These are phyloP conservation scores for Inonotus hispidus DNA, from an alignment of 1,284 basidiomycete genomes.

Conservation along the genomic window DNA sequence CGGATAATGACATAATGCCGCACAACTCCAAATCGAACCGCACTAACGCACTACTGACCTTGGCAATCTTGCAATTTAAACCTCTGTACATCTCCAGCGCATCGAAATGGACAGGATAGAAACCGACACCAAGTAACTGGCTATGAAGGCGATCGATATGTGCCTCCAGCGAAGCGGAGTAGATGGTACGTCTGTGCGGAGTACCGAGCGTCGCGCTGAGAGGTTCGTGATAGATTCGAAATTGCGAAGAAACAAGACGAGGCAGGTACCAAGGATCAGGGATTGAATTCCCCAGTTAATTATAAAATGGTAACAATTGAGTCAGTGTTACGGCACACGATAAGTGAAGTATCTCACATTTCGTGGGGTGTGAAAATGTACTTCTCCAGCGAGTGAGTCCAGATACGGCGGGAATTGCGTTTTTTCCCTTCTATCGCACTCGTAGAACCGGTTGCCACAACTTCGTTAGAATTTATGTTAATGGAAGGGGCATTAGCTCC, in stretches of 20 bases:
- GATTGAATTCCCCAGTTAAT: background rate
- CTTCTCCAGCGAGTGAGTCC: constrained; percentile 72
- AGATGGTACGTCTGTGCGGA: constrained; percentile 36
- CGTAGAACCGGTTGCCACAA: background rate
- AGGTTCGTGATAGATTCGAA: background rate
- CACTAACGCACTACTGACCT: constrained; percentile 36
- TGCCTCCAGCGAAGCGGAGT: constrained; percentile 34
- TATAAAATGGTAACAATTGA: background rate
- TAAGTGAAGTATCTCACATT: constrained; percentile 38
- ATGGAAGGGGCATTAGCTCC: background rate
- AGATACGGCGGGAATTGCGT: constrained; percentile 59
- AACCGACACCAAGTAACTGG: constrained; percentile 44
- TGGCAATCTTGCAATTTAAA: constrained; percentile 65
- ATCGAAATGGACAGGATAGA: constrained; percentile 47
- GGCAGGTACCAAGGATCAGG: background rate
- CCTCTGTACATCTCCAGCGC: constrained; percentile 53
- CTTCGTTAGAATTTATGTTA: background rate
- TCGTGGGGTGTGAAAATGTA: constrained; percentile 60
- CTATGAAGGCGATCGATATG: constrained; percentile 56
- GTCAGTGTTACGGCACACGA: background rate
- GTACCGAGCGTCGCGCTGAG: constrained; percentile 57
- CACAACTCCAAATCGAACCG: background rate
- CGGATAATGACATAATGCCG: background rate
- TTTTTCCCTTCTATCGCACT: constrained; percentile 37
- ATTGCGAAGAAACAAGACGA: background rate